Percentiles rank a stretch among this genome's conserved stretches.
phyloP scores from a whole-genome alignment of 768 basidiomycete species.

The Leccinum boreale region DNA sequence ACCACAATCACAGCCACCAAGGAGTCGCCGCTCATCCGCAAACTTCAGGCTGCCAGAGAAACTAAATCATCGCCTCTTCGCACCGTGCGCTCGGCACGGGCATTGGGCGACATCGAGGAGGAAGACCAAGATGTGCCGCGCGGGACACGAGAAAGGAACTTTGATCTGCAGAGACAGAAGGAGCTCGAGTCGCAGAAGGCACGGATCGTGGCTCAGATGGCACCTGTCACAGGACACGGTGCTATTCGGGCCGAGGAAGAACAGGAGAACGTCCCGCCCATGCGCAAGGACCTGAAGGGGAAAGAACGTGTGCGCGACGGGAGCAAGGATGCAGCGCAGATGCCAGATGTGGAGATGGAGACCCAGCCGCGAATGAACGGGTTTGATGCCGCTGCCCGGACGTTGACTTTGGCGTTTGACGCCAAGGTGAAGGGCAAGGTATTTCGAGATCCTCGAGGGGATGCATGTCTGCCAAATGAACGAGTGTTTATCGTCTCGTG shows the following conservation, averaged over 20 bases:
- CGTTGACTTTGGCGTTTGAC: constrained; percentile 60
- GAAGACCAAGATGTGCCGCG: constrained; percentile 40
- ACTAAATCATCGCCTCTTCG: constrained; percentile 55
- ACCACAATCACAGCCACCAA: constrained; percentile 43
- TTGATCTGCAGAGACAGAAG: constrained; percentile 50
- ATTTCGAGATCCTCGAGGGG: constrained; percentile 64
- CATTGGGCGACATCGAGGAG: constrained; percentile 45
- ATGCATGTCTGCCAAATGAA: constrained; percentile 55
- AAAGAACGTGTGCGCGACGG: constrained; percentile 29
- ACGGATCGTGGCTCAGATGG: constrained; percentile 93
- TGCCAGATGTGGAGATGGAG: constrained; percentile 21
- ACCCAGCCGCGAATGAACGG: constrained; percentile 41
- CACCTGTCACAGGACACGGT: constrained; percentile 39
- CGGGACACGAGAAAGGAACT: constrained; percentile 37
- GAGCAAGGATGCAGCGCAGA: constrained; percentile 13
- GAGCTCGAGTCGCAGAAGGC: constrained; percentile 91
- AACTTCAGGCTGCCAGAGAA: constrained; percentile 52
- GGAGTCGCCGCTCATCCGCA: constrained; percentile 41
- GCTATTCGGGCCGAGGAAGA: constrained; percentile 34
- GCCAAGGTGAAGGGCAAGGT: constrained; percentile 58
- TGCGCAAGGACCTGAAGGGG: constrained; percentile 29
- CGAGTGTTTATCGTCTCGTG: constrained; percentile 95
- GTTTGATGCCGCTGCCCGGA: constrained; percentile 64
- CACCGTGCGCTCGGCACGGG: constrained; percentile 36
- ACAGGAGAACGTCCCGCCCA: constrained; percentile 33